Base-by-base conservation (phyloP, 2,329 filamentous ascomycete genomes). In the Akanthomyces muscarius region DNA sequence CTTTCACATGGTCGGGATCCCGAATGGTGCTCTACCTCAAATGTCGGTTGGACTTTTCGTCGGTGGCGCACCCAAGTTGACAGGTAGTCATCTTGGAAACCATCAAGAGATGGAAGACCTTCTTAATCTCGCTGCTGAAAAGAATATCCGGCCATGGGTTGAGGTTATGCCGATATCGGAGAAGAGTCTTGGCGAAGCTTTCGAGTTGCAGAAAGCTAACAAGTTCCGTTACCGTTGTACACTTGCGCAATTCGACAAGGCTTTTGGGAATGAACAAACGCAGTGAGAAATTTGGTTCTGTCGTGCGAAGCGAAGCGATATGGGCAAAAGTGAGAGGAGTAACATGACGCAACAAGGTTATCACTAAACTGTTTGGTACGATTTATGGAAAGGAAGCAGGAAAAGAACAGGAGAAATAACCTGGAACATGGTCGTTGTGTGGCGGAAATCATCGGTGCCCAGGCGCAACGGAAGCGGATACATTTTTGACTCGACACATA, bases 161-260 rank as follows among this genome's bases (percentile, higher is more conserved):
- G 79, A 88, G 71, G 79, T 84, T 30, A 78, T 90, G n/a, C 79
- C 85, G 30, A 85, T 91, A 57, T 84, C 83, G 8, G 88, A 87
- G 71, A 80, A 86, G 67, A 88, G 86, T 0, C 87, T 89, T 71
- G 86, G 86, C 73, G 82, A 91, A 77, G 89, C 86, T 0, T 83
- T 91, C 21, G 81, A 87, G 72, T 81, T 87, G 66, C 83, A 93
- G 57, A 85, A 89, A 71, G 85, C 85, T 66, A 89, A 89, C 68
- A 84, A 90, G 72, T 87, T 92, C 16, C 82, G 82, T 41, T 94
- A 91, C 72, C 81, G 90, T 47, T 88, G 91, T 69, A 90, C 89
- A 0, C 73, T 93, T 69, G 86, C 84, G 14, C 84, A 84, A 11
- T 90, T 83, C 68, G 85, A 90, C 68, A 86, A 89, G 78, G 28